Conservation (phyloP, 805 yeast species). For the Ogataea henricii region DNA sequence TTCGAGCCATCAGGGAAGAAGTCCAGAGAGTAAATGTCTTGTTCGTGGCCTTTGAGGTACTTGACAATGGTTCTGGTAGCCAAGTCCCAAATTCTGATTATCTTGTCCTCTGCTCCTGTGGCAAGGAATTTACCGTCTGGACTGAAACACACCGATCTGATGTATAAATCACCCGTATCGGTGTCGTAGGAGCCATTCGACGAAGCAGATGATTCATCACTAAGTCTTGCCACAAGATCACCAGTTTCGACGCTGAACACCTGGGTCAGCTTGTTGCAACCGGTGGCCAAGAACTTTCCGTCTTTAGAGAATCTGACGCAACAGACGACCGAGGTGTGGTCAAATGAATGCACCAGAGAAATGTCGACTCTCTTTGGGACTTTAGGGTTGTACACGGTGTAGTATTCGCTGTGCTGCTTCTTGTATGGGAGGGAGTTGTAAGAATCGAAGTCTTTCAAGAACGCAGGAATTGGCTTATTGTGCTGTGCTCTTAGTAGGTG, state of each 20-base stretch:
- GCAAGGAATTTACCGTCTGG: constrained; percentile 94
- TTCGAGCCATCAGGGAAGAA: constrained; percentile 93
- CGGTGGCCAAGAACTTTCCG: constrained; percentile 93
- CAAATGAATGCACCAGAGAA: constrained; percentile 84
- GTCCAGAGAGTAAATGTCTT: constrained; percentile 94
- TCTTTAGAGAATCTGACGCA: constrained; percentile 91
- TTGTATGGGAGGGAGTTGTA: constrained; percentile 73
- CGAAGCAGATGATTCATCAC: constrained; percentile 68
- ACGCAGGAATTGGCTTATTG: constrained; percentile 79
- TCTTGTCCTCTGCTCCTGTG: constrained; percentile 89
- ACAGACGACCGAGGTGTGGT: constrained; percentile 93
- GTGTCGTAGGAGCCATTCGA: constrained; percentile 51
- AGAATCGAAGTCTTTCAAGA: constrained; percentile 77
- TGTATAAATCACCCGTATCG: constrained; percentile 81
- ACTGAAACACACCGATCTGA: constrained; percentile 92
- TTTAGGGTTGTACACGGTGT: constrained; percentile 87
- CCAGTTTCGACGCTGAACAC: constrained; percentile 93
- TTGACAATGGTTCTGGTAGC: constrained; percentile 81
- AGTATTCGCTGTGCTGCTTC: constrained; percentile 82
- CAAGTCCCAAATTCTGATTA: constrained; percentile 95
- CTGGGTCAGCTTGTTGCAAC: constrained; percentile 94
- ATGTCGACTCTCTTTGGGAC: constrained; percentile 77
- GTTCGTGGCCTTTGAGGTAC: constrained; percentile 91
- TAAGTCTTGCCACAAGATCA: constrained; percentile 79
- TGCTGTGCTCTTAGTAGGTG: constrained; percentile 49